Conservation (phyloP, 345 rosid genomes). For the Brassica juncea region DNA sequence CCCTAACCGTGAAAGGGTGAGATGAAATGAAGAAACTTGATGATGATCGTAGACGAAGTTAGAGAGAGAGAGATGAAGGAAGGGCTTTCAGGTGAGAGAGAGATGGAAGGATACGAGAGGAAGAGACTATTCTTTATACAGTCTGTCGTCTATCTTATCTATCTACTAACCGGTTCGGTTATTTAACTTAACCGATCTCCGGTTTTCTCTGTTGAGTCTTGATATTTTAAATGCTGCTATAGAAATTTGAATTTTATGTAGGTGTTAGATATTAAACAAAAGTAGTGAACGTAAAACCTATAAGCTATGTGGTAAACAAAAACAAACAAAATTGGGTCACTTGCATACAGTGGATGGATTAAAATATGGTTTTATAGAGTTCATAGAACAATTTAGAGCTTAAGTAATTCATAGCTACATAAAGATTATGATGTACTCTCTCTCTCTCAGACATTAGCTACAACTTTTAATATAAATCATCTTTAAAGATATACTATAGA, state of each 20-base stretch:
- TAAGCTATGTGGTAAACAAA: background rate
- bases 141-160: conserved; percentile 20
- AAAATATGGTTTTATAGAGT: background rate
- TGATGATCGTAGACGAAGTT: conserved; percentile 2
- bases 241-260: background rate
- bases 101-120: conserved; percentile 21
- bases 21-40: background rate
- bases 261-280: background rate
- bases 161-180: conserved; percentile 23
- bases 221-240: background rate
- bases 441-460: background rate
- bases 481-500: background rate
- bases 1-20: background rate
- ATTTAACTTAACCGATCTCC: background rate
- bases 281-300: too few relatives aligned
- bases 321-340: background rate
- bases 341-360: background rate
- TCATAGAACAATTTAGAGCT: background rate
- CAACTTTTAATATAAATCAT: too few relatives aligned
- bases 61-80: background rate
- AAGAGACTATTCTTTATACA: background rate
- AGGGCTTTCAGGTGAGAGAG: conserved; percentile 5
- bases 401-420: background rate
- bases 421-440: background rate
- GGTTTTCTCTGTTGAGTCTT: background rate